Conservation (phyloP, 1,284 basidiomycete genomes). For the Blastosporella zonata region DNA sequence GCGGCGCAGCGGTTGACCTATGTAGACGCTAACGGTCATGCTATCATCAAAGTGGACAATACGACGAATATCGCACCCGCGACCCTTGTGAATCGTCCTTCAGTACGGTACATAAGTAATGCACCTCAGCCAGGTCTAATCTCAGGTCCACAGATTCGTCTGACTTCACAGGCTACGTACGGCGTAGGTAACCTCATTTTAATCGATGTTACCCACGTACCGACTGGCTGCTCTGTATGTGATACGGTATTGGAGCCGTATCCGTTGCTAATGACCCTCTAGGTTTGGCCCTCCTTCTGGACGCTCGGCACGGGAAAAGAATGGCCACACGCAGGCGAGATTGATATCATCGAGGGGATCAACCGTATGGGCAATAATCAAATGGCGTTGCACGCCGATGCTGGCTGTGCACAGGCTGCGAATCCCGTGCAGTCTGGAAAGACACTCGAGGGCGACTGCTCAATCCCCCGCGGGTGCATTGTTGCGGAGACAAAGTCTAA, state of each 20-base stretch:
- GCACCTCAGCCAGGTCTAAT: not conserved
- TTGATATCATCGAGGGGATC: constrained; percentile 58
- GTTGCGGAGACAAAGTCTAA: constrained; percentile 55
- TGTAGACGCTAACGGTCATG: constrained; percentile 50
- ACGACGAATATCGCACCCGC: constrained; percentile 43
- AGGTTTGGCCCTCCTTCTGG: constrained; percentile 56
- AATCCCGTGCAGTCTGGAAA: constrained; percentile 33
- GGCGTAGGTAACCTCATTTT: constrained; percentile 52
- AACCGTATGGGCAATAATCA: constrained; percentile 52
- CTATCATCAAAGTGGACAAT: constrained; percentile 62
- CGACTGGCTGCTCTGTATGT: constrained; percentile 64
- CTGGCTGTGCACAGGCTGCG: constrained; percentile 37
- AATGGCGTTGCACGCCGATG: constrained; percentile 56
- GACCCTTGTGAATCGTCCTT: constrained; percentile 48
- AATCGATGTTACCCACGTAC: constrained; percentile 55
- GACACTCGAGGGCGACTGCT: constrained; percentile 43
- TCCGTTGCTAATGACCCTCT: not conserved
- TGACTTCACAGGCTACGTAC: constrained; percentile 51
- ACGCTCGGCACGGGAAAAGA: constrained; percentile 33
- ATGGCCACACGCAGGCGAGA: constrained; percentile 48
- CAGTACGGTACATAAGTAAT: constrained; percentile 35
- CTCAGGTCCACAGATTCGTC: constrained; percentile 41
- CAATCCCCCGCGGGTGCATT: constrained; percentile 56
- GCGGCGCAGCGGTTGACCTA: constrained; percentile 45
- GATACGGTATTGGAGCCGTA: constrained; percentile 10